phyloP scores from a whole-genome alignment of 495 filamentous ascomycete genomes.

The Xylaria sp. region DNA sequence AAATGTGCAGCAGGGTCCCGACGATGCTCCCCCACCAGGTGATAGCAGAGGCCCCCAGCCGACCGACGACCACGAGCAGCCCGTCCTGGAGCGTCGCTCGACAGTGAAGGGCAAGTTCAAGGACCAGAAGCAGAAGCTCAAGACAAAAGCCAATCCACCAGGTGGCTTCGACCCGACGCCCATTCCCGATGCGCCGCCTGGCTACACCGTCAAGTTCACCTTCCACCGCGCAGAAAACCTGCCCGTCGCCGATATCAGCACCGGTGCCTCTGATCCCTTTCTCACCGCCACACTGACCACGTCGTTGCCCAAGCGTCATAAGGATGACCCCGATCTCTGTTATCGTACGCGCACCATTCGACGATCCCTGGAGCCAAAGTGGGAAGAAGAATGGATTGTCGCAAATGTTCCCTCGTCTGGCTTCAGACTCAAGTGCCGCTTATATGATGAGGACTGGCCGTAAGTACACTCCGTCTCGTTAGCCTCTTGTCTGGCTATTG shows the following conservation, averaged over 20 bases:
- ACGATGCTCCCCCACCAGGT: conserved; percentile 23
- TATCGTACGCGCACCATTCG: conserved; percentile 80
- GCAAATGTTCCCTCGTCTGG: conserved; percentile 81
- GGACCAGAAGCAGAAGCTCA: conserved; percentile 64
- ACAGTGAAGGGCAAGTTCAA: conserved; percentile 57
- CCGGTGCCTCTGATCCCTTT: conserved; percentile 85
- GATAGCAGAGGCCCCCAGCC: conserved; percentile 23
- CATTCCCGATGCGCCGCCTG: conserved; percentile 71
- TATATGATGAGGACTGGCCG: conserved; percentile 88
- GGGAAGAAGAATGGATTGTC: conserved; percentile 87
- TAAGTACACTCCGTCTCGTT: neutral
- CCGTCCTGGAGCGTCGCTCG: conserved; percentile 20
- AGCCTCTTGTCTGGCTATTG: neutral
- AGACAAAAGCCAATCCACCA: conserved; percentile 67
- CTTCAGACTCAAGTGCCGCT: conserved; percentile 77
- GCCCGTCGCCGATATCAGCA: conserved; percentile 78
- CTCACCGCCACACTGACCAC: conserved; percentile 71
- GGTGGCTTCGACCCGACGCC: conserved; percentile 84
- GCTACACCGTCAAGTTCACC: conserved; percentile 84
- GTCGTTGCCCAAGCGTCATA: conserved; percentile 72
- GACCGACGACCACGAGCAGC: conserved; percentile 16
- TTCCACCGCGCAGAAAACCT: conserved; percentile 83
- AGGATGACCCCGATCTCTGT: conserved; percentile 74
- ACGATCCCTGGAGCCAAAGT: conserved; percentile 72
- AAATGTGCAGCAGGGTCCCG: conserved; percentile 29